These are phyloP conservation scores for Chaetomium tenue DNA, from an alignment of 495 filamentous ascomycete species.

Conservation along the genomic window DNA sequence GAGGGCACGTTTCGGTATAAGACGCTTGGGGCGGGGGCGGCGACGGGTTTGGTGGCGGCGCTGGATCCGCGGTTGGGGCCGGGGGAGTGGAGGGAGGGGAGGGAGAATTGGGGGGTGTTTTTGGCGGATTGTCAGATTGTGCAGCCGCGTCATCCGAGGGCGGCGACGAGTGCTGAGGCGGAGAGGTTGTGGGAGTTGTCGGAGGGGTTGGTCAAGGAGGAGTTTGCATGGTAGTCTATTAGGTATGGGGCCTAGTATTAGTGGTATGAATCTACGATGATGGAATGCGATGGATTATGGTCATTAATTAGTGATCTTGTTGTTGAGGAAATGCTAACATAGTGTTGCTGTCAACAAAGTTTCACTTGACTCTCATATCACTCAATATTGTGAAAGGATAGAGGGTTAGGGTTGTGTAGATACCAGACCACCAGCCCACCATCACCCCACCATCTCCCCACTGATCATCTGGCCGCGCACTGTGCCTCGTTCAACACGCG, in stretches of 20 bases:
- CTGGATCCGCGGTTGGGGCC: not conserved
- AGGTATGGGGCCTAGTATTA: too few species aligned
- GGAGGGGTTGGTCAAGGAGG: constrained; percentile 1
- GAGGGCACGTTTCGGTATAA: not conserved
- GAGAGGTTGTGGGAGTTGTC: constrained; percentile 9
- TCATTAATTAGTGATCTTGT: too few species aligned
- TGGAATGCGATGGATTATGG: too few species aligned
- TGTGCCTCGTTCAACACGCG: not conserved
- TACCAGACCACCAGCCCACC: too few species aligned
- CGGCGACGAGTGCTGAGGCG: not conserved
- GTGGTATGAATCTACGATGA: too few species aligned
- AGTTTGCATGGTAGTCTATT: not conserved
- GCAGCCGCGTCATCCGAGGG: not conserved
- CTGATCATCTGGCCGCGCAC: not conserved
- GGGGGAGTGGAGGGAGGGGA: not conserved
- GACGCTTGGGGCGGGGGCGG: not conserved
- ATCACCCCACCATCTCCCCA: not conserved
- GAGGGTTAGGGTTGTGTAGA: not conserved
- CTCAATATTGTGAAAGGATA: too few species aligned
- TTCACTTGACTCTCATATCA: too few species aligned
- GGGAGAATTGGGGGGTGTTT: constrained; percentile 4
- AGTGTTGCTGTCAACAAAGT: too few species aligned
- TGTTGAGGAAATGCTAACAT: too few species aligned
- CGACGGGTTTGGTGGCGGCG: not conserved
- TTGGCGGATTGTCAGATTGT: constrained; percentile 1